Evolutionary conservation across 1,284 basidiomycete genomes (phyloP).

Genomic region (Cutaneotrichosporon cutaneum): DNA sequence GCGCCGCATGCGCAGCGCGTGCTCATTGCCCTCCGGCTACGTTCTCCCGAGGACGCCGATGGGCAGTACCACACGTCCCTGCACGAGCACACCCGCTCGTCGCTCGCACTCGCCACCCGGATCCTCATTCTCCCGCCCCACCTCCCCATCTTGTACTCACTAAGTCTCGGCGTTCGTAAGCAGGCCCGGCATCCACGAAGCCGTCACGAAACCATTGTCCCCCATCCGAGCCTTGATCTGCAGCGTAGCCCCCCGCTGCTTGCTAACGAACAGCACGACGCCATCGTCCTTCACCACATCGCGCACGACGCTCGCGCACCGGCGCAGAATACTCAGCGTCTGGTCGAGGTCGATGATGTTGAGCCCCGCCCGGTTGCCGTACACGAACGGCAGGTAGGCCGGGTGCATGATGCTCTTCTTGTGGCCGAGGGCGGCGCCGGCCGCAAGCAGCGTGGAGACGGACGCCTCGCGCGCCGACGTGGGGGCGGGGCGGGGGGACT

Average conservation of each 20-base stretch:
- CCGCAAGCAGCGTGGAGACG: conserved; percentile 85
- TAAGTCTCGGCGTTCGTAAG: conserved; percentile 84
- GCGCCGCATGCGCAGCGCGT: too few species aligned
- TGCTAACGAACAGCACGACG: conserved; percentile 85
- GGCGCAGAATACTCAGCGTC: conserved; percentile 84
- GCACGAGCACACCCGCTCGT: too few species aligned
- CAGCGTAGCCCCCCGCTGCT: conserved; percentile 70
- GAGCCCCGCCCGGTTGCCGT: conserved; percentile 84
- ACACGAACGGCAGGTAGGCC: conserved; percentile 88
- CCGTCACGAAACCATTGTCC: conserved; percentile 72
- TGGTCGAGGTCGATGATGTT: conserved; percentile 95
- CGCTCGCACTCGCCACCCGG: too few species aligned
- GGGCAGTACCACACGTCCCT: too few species aligned
- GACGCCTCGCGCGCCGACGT: conserved; percentile 41
- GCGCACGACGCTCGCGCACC: conserved; percentile 82
- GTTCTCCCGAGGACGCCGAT: too few species aligned
- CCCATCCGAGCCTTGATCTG: conserved; percentile 79
- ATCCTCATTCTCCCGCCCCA: background rate
- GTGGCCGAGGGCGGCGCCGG: conserved; percentile 94
- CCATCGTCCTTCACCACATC: conserved; percentile 80
- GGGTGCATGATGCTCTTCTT: conserved; percentile 76
- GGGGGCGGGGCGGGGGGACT: background rate
- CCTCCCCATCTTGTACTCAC: conserved; percentile 34
- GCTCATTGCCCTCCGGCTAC: too few species aligned
- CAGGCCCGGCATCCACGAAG: conserved; percentile 90